phyloP scores from a whole-genome alignment of 768 basidiomycete species.

The Podaxis pistillaris region DNA sequence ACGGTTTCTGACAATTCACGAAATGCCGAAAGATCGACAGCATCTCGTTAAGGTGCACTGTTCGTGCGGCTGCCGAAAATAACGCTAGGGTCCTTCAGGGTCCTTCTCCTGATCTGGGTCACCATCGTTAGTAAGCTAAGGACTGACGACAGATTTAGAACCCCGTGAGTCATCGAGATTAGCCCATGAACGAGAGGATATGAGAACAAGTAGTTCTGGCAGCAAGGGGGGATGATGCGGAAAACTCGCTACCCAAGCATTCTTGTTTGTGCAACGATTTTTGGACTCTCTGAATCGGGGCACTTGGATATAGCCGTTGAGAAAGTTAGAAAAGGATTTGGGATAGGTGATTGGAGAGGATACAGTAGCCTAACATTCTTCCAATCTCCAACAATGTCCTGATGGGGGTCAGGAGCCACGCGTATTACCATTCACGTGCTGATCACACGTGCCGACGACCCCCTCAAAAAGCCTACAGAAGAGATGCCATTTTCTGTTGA shows the following conservation, averaged over 20 bases:
- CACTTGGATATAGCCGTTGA: background rate
- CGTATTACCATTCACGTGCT: conserved; percentile 2
- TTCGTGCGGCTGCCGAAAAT: conserved; percentile 8
- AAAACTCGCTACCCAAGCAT: too few relatives aligned
- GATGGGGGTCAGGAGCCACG: background rate
- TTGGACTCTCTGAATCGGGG: background rate
- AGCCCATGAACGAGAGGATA: background rate
- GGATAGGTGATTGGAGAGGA: background rate
- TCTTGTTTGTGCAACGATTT: background rate
- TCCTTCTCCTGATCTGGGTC: background rate
- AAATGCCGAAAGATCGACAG: conserved; percentile 16
- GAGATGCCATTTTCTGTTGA: background rate
- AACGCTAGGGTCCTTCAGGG: background rate
- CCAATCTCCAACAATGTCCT: background rate
- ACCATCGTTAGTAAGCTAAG: background rate
- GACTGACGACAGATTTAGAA: background rate
- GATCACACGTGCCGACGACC: background rate
- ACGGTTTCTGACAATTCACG: conserved; percentile 15
- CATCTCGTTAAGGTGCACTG: conserved; percentile 8
- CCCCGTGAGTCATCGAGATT: conserved; percentile 8
- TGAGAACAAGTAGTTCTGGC: too few relatives aligned
- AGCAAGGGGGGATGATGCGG: too few relatives aligned
- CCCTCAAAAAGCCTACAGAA: background rate
- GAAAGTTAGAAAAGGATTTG: background rate
- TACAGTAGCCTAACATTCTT: too few relatives aligned